phyloP scores from a whole-genome alignment of 371 early-diverging fungal species.

The Mucor racemosus region DNA sequence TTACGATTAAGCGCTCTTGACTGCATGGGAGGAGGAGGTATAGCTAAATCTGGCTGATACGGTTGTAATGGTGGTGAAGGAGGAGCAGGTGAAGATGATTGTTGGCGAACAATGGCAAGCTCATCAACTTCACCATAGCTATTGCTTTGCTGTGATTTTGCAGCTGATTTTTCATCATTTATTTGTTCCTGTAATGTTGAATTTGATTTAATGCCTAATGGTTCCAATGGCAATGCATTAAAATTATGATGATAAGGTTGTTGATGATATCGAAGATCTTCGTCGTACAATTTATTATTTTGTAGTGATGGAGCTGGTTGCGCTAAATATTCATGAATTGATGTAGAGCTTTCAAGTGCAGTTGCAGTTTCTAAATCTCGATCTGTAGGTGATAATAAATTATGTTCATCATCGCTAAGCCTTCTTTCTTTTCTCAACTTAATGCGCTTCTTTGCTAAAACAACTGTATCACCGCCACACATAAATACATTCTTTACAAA shows the following conservation, averaged over 20 bases:
- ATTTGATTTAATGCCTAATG: slow-evolving; percentile 5
- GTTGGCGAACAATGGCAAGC: background rate
- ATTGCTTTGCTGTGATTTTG: background rate
- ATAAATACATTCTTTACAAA: slow-evolving; percentile 44
- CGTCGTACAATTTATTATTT: slow-evolving; percentile 20
- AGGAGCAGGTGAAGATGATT: background rate
- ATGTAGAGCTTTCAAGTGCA: slow-evolving; percentile 5
- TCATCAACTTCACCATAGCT: slow-evolving; percentile 8
- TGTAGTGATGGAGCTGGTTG: slow-evolving; percentile 20
- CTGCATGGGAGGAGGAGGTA: slow-evolving; percentile 12
- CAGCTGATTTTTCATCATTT: slow-evolving; percentile 1
- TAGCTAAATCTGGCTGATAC: slow-evolving; percentile 4
- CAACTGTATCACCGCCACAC: slow-evolving; percentile 49
- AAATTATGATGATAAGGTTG: slow-evolving; percentile 16
- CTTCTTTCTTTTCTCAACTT: slow-evolving; percentile 29
- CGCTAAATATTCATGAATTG: slow-evolving; percentile 22
- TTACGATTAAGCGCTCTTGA: slow-evolving; percentile 12
- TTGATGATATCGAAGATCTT: slow-evolving; percentile 11
- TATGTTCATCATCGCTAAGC: slow-evolving; percentile 27
- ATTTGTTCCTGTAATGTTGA: background rate
- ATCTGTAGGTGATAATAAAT: slow-evolving; percentile 17
- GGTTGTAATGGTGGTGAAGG: background rate
- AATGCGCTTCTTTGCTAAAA: slow-evolving; percentile 46
- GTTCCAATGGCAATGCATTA: slow-evolving; percentile 27
- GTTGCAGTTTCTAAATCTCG: background rate